Conservation (phyloP, 1,284 basidiomycete species). For the Heterobasidion parviporum region DNA sequence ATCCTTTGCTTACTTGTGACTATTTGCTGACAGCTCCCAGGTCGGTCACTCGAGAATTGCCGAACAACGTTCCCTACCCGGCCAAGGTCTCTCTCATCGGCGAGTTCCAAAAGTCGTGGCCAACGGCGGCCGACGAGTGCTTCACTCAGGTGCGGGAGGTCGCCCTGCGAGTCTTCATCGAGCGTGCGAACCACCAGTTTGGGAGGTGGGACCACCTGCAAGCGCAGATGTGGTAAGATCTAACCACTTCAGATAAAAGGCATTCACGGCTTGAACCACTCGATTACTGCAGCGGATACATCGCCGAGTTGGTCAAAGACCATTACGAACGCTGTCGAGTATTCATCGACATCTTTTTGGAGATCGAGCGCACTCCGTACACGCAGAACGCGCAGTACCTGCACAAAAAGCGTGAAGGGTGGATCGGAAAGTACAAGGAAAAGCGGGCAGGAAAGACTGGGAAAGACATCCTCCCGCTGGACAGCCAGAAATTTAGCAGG, state of each 20-base stretch:
- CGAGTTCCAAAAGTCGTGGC: slow-evolving; percentile 26
- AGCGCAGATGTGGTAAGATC: slow-evolving; percentile 19
- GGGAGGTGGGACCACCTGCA: slow-evolving; percentile 20
- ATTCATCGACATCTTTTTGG: slow-evolving; percentile 20
- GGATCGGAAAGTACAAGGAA: slow-evolving; percentile 27
- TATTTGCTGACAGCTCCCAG: slow-evolving; percentile 5
- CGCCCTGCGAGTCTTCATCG: slow-evolving; percentile 11
- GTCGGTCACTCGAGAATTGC: slow-evolving; percentile 25
- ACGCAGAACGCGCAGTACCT: slow-evolving; percentile 35
- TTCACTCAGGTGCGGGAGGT: slow-evolving; percentile 20
- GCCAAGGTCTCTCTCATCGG: slow-evolving; percentile 20
- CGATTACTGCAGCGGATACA: slow-evolving; percentile 10
- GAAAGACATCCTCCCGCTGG: not conserved
- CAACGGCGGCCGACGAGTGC: slow-evolving; percentile 16
- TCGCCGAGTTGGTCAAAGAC: slow-evolving; percentile 16
- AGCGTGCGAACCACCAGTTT: slow-evolving; percentile 19
- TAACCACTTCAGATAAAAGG: not conserved
- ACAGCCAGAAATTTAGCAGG: slow-evolving; percentile 9
- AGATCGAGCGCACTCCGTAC: slow-evolving; percentile 25
- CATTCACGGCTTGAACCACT: not conserved
- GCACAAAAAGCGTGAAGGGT: slow-evolving; percentile 21
- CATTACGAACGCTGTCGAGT: slow-evolving; percentile 15
- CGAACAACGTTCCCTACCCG: slow-evolving; percentile 23
- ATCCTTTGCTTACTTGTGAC: not conserved
- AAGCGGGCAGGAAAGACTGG: slow-evolving; percentile 7